Base-by-base conservation (phyloP, 2,329 filamentous ascomycete genomes). In the Alternaria hordeiaustralica region DNA sequence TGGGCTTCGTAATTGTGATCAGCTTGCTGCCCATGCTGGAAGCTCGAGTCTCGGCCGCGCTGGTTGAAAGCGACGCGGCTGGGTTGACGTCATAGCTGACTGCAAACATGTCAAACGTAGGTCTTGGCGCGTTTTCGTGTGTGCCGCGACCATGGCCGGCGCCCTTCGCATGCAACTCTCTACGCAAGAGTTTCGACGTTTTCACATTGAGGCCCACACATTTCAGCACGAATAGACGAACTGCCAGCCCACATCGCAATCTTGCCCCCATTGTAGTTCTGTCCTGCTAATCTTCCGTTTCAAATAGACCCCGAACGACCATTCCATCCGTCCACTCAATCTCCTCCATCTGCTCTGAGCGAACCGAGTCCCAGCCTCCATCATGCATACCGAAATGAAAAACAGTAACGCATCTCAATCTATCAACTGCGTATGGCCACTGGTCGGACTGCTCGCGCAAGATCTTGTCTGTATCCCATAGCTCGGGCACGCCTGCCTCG, bases 31-130 rank as follows among this genome's bases (percentile, higher is more conserved):
- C n/a, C 20, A 49, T 41, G 28, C 25, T 43, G n/a, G 45, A 30
- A 60, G 21, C 46, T 41, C 33, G 25, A 43, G 11, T 53, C 47
- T 54, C 49, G 25, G 45, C 57, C 57, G 47, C 26, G 47, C 47
- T 26, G 41, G 7, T 59, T 8, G 33, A 10, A 30, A 50, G 26
- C 8, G n/a, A 44, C 36, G 30, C 18, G 47, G 55, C 60, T 62
- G 55, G 56, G 50, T 47, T 51, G 60, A 45, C 53, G 59, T 58
- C 59, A 61, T 45, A 41, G n/a, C n/a, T 41, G n/a, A 11, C 33
- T 41, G 36, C 44, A 58, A 51, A 61, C 53, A 61, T 18, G 11
- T 15, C 45, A 57, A 44, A 50, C 59, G 23, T 47, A n/a, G 9
- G 26, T 23, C 15, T 41, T 53, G 23, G 28, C 28, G 49, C 20